phyloP scores from a whole-genome alignment of 2,329 filamentous ascomycete species.

The Sclerotinia glacialis region DNA sequence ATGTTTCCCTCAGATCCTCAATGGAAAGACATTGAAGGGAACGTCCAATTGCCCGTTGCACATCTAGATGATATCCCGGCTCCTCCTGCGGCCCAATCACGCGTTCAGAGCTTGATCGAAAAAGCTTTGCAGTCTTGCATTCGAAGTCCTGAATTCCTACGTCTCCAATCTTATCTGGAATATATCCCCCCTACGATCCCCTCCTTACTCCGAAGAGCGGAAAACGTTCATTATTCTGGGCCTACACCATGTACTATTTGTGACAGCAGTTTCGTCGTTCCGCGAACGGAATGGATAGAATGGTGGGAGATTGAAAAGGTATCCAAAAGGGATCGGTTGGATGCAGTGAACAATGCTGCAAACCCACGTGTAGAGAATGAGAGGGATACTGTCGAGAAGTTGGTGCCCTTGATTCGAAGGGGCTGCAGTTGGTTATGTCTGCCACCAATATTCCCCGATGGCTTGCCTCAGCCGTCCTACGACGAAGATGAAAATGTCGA shows the following conservation, averaged over 20 bases:
- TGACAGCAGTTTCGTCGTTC: constrained; percentile 47
- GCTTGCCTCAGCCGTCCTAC: neutral
- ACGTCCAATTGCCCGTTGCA: constrained; percentile 27
- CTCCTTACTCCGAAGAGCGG: constrained; percentile 27
- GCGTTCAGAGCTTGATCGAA: constrained; percentile 38
- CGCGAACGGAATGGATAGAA: constrained; percentile 59
- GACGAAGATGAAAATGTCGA: neutral
- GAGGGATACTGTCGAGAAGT: constrained; percentile 37
- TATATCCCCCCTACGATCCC: constrained; percentile 31
- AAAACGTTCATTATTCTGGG: constrained; percentile 48
- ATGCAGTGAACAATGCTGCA: constrained; percentile 4
- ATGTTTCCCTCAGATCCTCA: constrained; percentile 25
- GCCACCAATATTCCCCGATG: constrained; percentile 22
- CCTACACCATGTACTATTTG: constrained; percentile 54
- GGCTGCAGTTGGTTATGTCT: constrained; percentile 41
- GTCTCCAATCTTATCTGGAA: constrained; percentile 29
- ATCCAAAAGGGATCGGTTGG: constrained; percentile 20
- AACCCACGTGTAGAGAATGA: constrained; percentile 34
- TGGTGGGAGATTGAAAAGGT: constrained; percentile 50
- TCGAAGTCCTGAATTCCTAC: constrained; percentile 29
- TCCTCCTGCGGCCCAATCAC: constrained; percentile 33
- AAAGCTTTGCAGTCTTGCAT: constrained; percentile 35
- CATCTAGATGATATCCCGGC: constrained; percentile 24
- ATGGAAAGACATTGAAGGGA: constrained; percentile 8
- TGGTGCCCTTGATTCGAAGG: constrained; percentile 40